A percentile compares a stretch with the other conserved stretches of the same genome.
Evolutionary conservation across 768 basidiomycete genomes (phyloP).

Genomic region (Lentinula sp.): DNA sequence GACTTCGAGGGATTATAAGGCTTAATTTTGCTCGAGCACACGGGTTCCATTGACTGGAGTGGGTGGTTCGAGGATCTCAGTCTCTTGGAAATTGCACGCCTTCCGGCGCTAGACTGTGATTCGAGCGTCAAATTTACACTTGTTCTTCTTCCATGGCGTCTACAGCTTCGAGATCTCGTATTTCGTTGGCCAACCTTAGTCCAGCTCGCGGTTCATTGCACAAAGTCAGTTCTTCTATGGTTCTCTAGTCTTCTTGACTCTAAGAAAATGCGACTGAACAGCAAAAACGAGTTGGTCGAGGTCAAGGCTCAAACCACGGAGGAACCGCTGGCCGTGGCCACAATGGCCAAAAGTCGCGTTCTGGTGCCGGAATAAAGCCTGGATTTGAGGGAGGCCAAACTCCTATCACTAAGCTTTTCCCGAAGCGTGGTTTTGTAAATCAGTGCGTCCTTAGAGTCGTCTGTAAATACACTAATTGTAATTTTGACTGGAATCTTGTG

Average conservation of each 20-base stretch:
- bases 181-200: not conserved
- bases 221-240: not conserved
- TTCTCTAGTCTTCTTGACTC: not conserved
- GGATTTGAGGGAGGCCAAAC: constrained; percentile 98
- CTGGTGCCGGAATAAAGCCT: constrained; percentile 76
- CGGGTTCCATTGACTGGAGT: too few species aligned
- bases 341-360: constrained; percentile 93
- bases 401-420: constrained; percentile 82
- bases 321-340: constrained; percentile 90
- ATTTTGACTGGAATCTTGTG: not conserved
- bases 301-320: constrained; percentile 87
- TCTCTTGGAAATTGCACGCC: not conserved
- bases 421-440: constrained; percentile 93
- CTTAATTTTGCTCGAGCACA: too few species aligned
- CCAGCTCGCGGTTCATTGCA: not conserved
- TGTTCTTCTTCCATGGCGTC: not conserved
- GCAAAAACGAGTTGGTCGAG: constrained; percentile 95
- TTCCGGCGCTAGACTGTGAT: not conserved
- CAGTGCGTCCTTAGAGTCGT: constrained; percentile 39
- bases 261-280: constrained; percentile 18
- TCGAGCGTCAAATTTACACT: too few species aligned
- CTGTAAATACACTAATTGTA: not conserved
- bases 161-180: not conserved
- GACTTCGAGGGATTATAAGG: too few species aligned
- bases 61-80: too few species aligned